Percentiles rank a stretch among this genome's conserved stretches.
These are phyloP conservation scores for Penicillium sp. DNA, from an alignment of 2,329 filamentous ascomycete species.

Conservation along the genomic window DNA sequence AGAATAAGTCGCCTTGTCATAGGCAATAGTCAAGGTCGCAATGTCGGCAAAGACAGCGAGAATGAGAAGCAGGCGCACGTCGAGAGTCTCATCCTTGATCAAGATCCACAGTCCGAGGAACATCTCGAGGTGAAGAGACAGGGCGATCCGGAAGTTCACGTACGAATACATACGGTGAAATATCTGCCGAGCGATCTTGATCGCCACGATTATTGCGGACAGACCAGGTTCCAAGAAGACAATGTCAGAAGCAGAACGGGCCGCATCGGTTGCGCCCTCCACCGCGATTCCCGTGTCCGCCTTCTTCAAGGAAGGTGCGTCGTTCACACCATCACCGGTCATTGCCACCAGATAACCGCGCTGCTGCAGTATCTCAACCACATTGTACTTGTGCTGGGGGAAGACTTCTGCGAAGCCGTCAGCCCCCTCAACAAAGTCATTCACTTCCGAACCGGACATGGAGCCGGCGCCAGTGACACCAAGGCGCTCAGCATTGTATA, in stretches of 20 bases:
- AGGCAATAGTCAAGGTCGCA: constrained; percentile 82
- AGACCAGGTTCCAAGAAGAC: constrained; percentile 87
- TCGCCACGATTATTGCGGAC: constrained; percentile 81
- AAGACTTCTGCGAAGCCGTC: constrained; percentile 93
- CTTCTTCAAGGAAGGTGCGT: constrained; percentile 85
- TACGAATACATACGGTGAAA: constrained; percentile 97
- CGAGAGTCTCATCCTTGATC: constrained; percentile 72
- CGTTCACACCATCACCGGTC: constrained; percentile 94
- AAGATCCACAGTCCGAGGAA: constrained; percentile 88
- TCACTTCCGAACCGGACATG: constrained; percentile 87
- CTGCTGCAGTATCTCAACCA: constrained; percentile 86
- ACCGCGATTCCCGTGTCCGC: constrained; percentile 95
- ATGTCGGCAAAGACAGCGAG: constrained; percentile 92
- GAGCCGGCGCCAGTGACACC: constrained; percentile 82
- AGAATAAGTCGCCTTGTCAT: constrained; percentile 83
- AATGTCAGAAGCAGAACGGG: constrained; percentile 83
- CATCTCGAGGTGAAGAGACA: constrained; percentile 83
- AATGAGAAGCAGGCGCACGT: constrained; percentile 82
- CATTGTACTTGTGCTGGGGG: constrained; percentile 90
- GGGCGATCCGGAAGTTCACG: constrained; percentile 86
- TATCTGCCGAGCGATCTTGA: constrained; percentile 88
- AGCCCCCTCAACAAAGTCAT: constrained; percentile 89
- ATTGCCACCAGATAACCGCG: constrained; percentile 90
- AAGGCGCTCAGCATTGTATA: constrained; percentile 87
- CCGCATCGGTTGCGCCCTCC: constrained; percentile 82